Conservation (phyloP, 768 basidiomycete genomes). For the Trametes cubensis region DNA sequence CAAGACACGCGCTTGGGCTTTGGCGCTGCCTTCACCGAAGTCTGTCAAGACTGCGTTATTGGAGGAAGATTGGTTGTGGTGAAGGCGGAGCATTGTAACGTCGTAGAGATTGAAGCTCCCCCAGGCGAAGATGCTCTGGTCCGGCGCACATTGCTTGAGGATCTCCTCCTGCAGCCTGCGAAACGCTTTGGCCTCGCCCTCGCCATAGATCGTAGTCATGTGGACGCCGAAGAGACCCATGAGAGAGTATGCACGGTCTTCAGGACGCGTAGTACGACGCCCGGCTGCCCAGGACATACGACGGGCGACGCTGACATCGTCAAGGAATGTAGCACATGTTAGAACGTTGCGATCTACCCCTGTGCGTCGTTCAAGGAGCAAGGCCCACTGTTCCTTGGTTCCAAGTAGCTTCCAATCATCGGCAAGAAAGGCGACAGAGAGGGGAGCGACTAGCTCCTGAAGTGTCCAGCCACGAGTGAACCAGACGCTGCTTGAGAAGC, state of each 20-base stretch:
- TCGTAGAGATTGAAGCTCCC: neutral
- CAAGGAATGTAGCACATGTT: neutral
- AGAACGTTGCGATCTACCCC: neutral
- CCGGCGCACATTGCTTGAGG: neutral
- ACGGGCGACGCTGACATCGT: slow-evolving; percentile 5
- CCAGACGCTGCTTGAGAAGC: neutral
- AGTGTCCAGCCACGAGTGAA: slow-evolving; percentile 18
- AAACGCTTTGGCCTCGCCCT: slow-evolving; percentile 11
- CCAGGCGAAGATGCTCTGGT: slow-evolving; percentile 19
- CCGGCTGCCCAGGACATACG: slow-evolving; percentile 15
- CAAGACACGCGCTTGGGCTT: neutral
- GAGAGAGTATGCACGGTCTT: slow-evolving; percentile 17
- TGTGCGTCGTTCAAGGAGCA: neutral
- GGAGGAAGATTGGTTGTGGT: too few species aligned
- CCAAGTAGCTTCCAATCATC: slow-evolving; percentile 7
- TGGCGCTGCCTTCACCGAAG: too few species aligned
- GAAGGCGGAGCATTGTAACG: neutral
- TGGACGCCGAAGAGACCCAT: slow-evolving; percentile 16
- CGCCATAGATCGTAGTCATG: slow-evolving; percentile 10
- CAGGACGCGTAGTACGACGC: neutral
- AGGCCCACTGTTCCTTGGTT: neutral
- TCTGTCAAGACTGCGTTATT: too few species aligned
- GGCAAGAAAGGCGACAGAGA: slow-evolving; percentile 1
- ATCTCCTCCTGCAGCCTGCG: slow-evolving; percentile 10
- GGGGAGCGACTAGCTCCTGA: slow-evolving; percentile 14